phyloP scores from a whole-genome alignment of 805 yeast species.

The Nakazawaea ambrosiae region DNA sequence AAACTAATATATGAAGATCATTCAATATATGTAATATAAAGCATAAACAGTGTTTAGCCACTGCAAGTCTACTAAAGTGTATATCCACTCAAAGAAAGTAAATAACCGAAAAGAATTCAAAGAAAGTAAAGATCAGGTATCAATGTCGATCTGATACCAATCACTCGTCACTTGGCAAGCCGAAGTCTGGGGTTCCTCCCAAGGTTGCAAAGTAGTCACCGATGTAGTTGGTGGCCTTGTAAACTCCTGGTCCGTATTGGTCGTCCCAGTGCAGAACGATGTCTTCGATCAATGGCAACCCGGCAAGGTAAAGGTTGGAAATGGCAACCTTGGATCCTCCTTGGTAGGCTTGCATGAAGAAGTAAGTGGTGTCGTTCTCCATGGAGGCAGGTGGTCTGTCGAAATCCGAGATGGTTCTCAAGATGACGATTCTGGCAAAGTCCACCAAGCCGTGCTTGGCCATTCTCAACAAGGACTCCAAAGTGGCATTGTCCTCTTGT shows the following conservation, averaged over 20 bases:
- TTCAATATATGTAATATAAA: too few species aligned
- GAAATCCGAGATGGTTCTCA: slow-evolving; percentile 59
- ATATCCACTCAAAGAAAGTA: too few species aligned
- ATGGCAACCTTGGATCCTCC: slow-evolving; percentile 47
- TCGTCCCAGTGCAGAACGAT: slow-evolving; percentile 41
- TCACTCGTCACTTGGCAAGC: slow-evolving; percentile 11
- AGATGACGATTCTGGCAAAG: slow-evolving; percentile 46
- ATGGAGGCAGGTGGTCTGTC: slow-evolving; percentile 42
- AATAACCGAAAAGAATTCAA: too few species aligned
- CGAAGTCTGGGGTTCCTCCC: slow-evolving; percentile 34
- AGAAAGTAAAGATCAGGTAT: too few species aligned
- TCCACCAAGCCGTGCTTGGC: slow-evolving; percentile 49
- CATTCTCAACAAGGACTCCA: slow-evolving; percentile 52
- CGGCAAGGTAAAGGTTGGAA: slow-evolving; percentile 46
- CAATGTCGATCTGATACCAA: too few species aligned
- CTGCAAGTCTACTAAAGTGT: too few species aligned
- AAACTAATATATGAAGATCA: too few species aligned
- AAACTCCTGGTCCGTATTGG: slow-evolving; percentile 24
- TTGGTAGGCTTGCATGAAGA: slow-evolving; percentile 40
- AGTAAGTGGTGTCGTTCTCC: slow-evolving; percentile 37
- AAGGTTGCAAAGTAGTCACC: slow-evolving; percentile 57
- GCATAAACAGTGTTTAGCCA: too few species aligned
- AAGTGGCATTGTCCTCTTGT: slow-evolving; percentile 62
- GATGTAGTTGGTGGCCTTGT: slow-evolving; percentile 43
- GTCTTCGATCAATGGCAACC: slow-evolving; percentile 47